Base-by-base conservation (phyloP, 2,329 filamentous ascomycete species). In the Dryadomyces quercivorus region DNA sequence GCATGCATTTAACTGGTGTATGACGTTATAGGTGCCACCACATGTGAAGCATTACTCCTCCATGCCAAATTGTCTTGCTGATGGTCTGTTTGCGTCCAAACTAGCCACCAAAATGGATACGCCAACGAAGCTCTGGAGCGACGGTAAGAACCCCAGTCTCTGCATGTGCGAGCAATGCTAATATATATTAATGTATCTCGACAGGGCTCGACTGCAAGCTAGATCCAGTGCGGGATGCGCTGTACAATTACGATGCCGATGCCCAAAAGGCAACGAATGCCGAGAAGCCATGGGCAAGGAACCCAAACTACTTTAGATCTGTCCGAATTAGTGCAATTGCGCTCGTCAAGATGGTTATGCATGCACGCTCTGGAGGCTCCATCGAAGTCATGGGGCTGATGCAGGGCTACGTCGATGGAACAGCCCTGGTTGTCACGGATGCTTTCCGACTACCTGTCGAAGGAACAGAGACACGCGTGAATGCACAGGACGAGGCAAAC, bases 311-410 rank as follows among this genome's bases (percentile, higher is more conserved):
- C 75, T 98, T 97, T 80, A 94, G 92, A 67, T 80, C 86, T 53
- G 89, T 97, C 49, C 88, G 91, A 63, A 92, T 98, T 70, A 94
- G 88, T 52, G 90, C 93, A 56, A 85, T 95, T 13, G 93, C 93
- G 5, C 80, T 98, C 56, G 81, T 97, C 62, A 98, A 98, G 73
- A 98, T 98, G 93, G 89, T 94, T 60, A 97, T 96, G 88, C 93
- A 98, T 68, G 93, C 93, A 10, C 87, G 93, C n/a, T 91, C 89
- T 0, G 93, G 93, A 60, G 92, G 93, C 55, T 82, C 81, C 31
- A 79, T 97, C 60, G 93, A 98, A 73, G 81, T 98, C 63, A 98
- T 98, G 93, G 93, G 93, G 55, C 70, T 98, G 62, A 98, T 98
- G 93, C 87, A 95, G 66, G 93, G 93, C 58, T 95, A 95, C 69